Evolutionary conservation across 352 stramenopile species (phyloP).

Genomic region (Pythium sukuiense): DNA sequence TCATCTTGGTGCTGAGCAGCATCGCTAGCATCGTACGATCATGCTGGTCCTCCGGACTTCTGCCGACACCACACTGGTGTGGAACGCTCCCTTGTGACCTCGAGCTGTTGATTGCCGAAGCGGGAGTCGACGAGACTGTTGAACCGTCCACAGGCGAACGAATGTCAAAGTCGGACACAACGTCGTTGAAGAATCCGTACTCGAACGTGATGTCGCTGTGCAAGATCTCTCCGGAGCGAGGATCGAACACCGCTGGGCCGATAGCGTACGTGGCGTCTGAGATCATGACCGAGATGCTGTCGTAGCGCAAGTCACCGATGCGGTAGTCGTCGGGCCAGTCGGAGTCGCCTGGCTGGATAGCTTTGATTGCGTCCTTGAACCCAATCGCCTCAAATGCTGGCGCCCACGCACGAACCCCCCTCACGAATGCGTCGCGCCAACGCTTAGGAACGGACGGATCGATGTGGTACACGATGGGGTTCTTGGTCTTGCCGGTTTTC

Average conservation of each 20-base stretch:
- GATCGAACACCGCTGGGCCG: slow-evolving; percentile 68
- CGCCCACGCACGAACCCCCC: slow-evolving; percentile 73
- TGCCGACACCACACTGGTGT: slow-evolving; percentile 45
- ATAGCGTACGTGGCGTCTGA: slow-evolving; percentile 74
- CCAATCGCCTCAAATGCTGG: slow-evolving; percentile 77
- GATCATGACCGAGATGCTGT: slow-evolving; percentile 86
- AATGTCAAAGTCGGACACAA: slow-evolving; percentile 53
- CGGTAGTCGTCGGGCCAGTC: slow-evolving; percentile 82
- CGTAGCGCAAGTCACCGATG: slow-evolving; percentile 84
- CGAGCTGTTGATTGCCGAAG: slow-evolving; percentile 3
- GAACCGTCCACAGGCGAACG: slow-evolving; percentile 40
- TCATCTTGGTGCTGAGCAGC: slow-evolving; percentile 29
- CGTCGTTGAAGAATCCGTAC: slow-evolving; percentile 83
- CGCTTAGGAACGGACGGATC: slow-evolving; percentile 75
- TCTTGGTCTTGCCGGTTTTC: slow-evolving; percentile 34
- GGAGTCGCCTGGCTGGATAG: slow-evolving; percentile 56
- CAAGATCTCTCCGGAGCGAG: slow-evolving; percentile 83
- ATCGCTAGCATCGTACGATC: slow-evolving; percentile 44
- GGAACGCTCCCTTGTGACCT: not conserved
- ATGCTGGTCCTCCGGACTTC: slow-evolving; percentile 35
- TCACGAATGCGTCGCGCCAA: slow-evolving; percentile 61
- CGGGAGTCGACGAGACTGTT: not conserved
- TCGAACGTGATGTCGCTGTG: slow-evolving; percentile 87
- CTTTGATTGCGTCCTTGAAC: slow-evolving; percentile 69
- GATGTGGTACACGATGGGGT: slow-evolving; percentile 80